Base-by-base conservation (phyloP, 768 basidiomycete species). In the Porphyrellus cyaneotinctus region DNA sequence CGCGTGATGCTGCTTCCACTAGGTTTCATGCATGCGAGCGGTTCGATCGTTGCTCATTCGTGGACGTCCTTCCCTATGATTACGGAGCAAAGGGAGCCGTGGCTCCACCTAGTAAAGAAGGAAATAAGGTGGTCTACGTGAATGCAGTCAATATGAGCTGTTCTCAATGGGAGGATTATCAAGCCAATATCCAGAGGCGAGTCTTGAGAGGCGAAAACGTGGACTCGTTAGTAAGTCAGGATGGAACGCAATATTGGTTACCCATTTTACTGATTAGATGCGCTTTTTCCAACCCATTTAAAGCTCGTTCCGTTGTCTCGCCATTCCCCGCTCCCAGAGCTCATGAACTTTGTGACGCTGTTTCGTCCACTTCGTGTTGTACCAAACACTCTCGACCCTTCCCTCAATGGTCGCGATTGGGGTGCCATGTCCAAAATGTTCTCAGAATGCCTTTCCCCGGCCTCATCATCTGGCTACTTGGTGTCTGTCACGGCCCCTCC, bases 21-120 rank as follows among this genome's bases (percentile, higher is more conserved):
- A 82, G 93, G 1, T 97, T 98, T 63, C 95, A 99, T 63, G 94
- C 95, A 0, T 98, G 95, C 62, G 95, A 97, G 61, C 80, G 91
- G 1, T 85, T 85, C 53, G 73, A 83, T 59, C 81, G 88, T 11
- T 95, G 94, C 60, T 64, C 76, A 11, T 74, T 78, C 44, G 86
- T 88, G 26, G 73, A 72, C 12, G 78, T 81, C 28, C 68, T 66
- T 47, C 36, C 46, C 12, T 64, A 60, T 26, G 57, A 62, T 17
- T 62, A 54, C 36, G 56, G 35, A 38, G 10, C 30, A 9, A 50
- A 53, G 20, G 50, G 49, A 2, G 31, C 38, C 1, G 37, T 41
- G 6, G 61, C 61, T 49, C 41, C 74, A 1, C 72, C 53, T 7
- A 84, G 78, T 56, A 65, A 60, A 31, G 70, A 73, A 45, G 78